Base-by-base conservation (phyloP, 2,329 filamentous ascomycete species). In the Fusarium sp. region DNA sequence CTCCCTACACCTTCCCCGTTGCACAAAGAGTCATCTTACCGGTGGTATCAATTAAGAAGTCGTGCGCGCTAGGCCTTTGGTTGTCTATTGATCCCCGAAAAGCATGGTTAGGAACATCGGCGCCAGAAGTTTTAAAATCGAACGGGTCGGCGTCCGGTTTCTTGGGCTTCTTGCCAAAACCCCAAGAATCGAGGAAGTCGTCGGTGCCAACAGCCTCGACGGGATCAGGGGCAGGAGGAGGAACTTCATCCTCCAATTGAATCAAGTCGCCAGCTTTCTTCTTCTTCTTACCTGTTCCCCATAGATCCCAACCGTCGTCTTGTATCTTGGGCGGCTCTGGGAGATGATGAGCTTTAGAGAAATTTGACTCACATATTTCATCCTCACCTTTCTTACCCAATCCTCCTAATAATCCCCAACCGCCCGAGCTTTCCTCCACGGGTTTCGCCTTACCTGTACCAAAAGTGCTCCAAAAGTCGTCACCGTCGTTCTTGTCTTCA, bases 151-250 rank as follows among this genome's bases (percentile, higher is more conserved):
- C 53, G 17, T 48, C 75, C 44, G 59, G 43, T 40, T 79, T 79
- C 60, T 80, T 81, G 56, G 78, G 77, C 64, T 87, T 87, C 72
- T 87, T 87, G 13, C 81, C 79, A 51, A 83, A 86, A 32, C 83
- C 84, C 81, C 87, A 89, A 47, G 84, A 83, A 61, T 80, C 83
- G 75, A 87, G 87, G 68, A 87, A 86, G 58, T 85, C 85, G 54
- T 86, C 84, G 41, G 81, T 80, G 15, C 75, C 77, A 35, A 78
- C 73, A 49, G 78, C 67, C 47, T 77, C 75, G 15, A 74, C 69
- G 62, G 77, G 59, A 39, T 75, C 76, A 13, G 76, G 74, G 13
- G 57, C 77, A 41, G 70, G 68, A 35, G 71, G 68, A 43, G 74
- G 74, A 30, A 70, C 72, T 32, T 76, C 74, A 24, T 73, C 78